Base-by-base conservation (phyloP, 106 monocot species). In the Dactylorhiza incarnata region DNA sequence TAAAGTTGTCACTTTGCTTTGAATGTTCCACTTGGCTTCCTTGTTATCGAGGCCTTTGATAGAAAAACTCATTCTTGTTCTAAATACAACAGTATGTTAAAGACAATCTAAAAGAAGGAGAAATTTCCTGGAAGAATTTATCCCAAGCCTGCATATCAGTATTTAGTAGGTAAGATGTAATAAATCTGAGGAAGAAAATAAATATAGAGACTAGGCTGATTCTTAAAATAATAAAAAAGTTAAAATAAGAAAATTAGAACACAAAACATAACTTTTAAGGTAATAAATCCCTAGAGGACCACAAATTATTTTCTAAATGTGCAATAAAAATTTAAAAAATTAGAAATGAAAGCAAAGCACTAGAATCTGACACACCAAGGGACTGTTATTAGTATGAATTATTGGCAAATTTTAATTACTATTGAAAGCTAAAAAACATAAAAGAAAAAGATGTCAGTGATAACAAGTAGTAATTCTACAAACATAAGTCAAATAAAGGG, bases 61-160 rank as follows among this genome's bases (percentile, higher is more conserved):
- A 8, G 78, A 65, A 5, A 78, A 82, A 81, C 67, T 85, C 81
- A 82, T 85, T 19, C 55, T 73, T 74, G 22, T 80, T 44, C 29
- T 16, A 63, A 68, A 54, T 75, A 24, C 5, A 76, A 14, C 1
- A 24, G 6, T 20, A 67, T 19, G 51, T 72, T 47, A 44, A 61
- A 14, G 20, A 37, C 23, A 49, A 56, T 22, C 20, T 14, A n/a
- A 10, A 26, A 48, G 6, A 15, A 49, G 58, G 24, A 79, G 19
- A 6, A 67, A 79, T 13, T 25, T 80, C 77, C 53, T 73, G 73
- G 55, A 58, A 66, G 65, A 37, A 53, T 49, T 65, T 80, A 84
- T 65, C 84, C 80, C 53, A 84, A 69, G 7, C 84, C 84, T 84
- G 84, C 84, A 81, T 16, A 74, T 73, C 19, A 55, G 49, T 0